Evolutionary conservation across 805 yeast species (phyloP).

Genomic region (Middelhovenomyces tepae): DNA sequence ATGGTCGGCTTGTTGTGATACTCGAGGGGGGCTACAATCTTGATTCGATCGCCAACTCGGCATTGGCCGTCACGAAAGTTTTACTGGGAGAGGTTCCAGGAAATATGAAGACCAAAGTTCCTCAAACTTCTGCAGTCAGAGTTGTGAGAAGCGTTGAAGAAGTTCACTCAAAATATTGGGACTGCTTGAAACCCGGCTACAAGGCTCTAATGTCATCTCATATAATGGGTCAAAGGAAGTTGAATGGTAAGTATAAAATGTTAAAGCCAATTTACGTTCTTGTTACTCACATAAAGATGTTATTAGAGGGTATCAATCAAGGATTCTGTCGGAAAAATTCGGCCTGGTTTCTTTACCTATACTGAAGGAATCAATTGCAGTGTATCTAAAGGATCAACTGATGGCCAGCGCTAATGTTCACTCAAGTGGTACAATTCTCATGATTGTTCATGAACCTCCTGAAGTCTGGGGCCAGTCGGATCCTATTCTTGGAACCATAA

Average conservation of each 20-base stretch:
- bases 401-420: constrained; percentile 65
- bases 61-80: constrained; percentile 84
- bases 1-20: constrained; percentile 80
- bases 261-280: constrained; percentile 6
- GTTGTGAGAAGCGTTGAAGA: constrained; percentile 74
- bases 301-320: constrained; percentile 61
- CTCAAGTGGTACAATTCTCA: constrained; percentile 47
- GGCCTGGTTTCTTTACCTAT: constrained; percentile 65
- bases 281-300: constrained; percentile 52
- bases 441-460: constrained; percentile 84
- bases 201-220: constrained; percentile 2
- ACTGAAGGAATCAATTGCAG: constrained; percentile 34
- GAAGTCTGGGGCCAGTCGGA: constrained; percentile 84
- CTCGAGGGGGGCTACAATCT: constrained; percentile 96
- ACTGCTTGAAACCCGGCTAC: constrained; percentile 64
- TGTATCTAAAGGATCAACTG: constrained; percentile 52
- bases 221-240: constrained; percentile 1
- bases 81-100: constrained; percentile 95
- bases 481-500: constrained; percentile 69
- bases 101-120: constrained; percentile 52
- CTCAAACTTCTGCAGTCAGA: constrained; percentile 68
- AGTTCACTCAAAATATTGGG: constrained; percentile 82
- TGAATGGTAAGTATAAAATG: constrained; percentile 1
- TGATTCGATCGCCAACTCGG: constrained; percentile 83
- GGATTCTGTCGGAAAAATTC: constrained; percentile 40